Percentiles rank a stretch among this genome's conserved stretches.
Conservation (phyloP, 768 basidiomycete genomes). For the Lactarius sp. region DNA sequence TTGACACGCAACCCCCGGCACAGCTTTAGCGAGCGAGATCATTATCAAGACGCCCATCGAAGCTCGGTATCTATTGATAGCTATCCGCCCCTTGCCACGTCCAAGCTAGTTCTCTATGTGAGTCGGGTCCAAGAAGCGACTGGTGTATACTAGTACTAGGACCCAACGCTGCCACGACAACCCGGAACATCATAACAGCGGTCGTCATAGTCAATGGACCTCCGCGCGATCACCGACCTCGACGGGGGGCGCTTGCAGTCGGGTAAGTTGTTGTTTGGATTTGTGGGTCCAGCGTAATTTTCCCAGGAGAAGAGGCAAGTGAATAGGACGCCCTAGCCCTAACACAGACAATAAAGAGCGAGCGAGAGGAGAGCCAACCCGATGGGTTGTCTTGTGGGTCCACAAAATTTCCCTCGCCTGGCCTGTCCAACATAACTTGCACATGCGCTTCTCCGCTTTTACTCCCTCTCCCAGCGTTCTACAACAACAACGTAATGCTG, state of each 20-base stretch:
- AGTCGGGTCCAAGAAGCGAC: conserved; percentile 2
- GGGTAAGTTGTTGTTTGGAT: conserved; percentile 23
- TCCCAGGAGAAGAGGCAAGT: neutral
- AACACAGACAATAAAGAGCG: no score
- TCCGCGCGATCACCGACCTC: conserved; percentile 19
- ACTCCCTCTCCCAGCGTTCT: neutral
- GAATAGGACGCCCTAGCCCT: no score
- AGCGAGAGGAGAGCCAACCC: conserved; percentile 5
- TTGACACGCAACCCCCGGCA: neutral
- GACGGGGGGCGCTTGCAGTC: conserved; percentile 18
- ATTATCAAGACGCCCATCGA: conserved; percentile 10
- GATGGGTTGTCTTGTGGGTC: conserved; percentile 24
- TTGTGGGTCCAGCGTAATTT: conserved; percentile 23
- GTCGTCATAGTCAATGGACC: conserved; percentile 14
- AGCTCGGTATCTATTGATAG: neutral
- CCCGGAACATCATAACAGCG: neutral
- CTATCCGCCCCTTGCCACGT: conserved; percentile 8
- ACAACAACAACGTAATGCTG: conserved; percentile 17
- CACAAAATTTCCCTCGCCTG: conserved; percentile 2
- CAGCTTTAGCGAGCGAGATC: conserved; percentile 1
- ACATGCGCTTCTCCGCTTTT: conserved; percentile 6
- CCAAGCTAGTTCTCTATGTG: conserved; percentile 2
- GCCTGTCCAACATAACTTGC: no score
- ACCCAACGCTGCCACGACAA: neutral
- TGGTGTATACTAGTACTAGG: neutral